Evolutionary conservation across 768 basidiomycete genomes (phyloP), one percentile per base, ranked within the genome.

Genomic region (Rhodotorula taiwanensis): DNA sequence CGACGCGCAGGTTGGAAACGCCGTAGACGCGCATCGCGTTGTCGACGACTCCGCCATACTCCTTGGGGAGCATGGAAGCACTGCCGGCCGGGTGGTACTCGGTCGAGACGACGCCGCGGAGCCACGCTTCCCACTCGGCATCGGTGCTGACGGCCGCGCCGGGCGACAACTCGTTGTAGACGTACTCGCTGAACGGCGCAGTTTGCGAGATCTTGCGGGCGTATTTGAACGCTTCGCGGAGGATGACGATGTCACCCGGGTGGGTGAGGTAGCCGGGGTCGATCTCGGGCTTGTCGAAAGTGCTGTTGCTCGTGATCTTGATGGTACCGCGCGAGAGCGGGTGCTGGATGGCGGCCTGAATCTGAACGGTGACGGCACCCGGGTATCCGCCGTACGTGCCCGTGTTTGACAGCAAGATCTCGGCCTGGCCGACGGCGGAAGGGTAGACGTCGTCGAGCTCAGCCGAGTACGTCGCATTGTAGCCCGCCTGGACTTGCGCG

Each of bases 301-400:
- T 77, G 60, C 81, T 80, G 21, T 79, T 76, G 5, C 82, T 81
- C 71, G 79, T 83, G 76, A 87, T 83, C 62, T 81, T 81, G 33
- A 87, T 71, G 9, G 78, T 79, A n/a, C 86, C 86, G 54, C 83
- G 80, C 42, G 81, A 84, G 72, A 83, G 78, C 2, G 84, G 83
- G 69, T 83, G 83, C 72, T 86, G 86, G 18, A 86, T 73, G 1
- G 83, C 86, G 10, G 82, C 81, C 71, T 87, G 86, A 56, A 88
- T 78, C 8, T 79, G 78, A 51, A 86, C 76, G 30, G 74, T 76
- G 27, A 72, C 66, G 25, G 66, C 27, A 27, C 64, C 66, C 31
- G 52, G 58, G 71, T 71, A 80, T 52, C 76, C 76, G 73, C 79
- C 70, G 77, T 73, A 65, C 3, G 72, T 75, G 16, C 78, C 78